A percentile compares a stretch with the other conserved stretches of the same genome.
Conservation (phyloP, 495 filamentous ascomycete species). For the Neurospora africana region DNA sequence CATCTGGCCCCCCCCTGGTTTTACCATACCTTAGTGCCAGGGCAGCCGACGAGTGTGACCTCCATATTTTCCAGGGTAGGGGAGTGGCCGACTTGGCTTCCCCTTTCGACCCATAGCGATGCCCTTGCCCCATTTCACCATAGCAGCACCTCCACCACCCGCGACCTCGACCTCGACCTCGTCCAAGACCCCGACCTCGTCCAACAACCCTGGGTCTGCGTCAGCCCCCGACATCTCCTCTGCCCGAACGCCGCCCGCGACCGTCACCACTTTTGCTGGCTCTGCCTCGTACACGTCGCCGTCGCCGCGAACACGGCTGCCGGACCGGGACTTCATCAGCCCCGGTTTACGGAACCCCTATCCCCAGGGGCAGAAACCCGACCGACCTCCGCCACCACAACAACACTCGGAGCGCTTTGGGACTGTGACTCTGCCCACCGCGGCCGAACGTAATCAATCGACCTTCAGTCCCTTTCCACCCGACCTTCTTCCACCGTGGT, state of each 20-base stretch:
- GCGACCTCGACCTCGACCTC: conserved; percentile 12
- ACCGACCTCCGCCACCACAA: conserved; percentile 1
- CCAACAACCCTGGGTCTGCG: neutral
- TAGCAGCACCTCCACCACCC: neutral
- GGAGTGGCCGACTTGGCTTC: neutral
- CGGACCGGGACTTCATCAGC: conserved; percentile 4
- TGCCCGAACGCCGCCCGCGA: conserved; percentile 7
- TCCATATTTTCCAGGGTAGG: neutral
- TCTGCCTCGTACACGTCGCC: conserved; percentile 8
- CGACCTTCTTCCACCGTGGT: conserved; percentile 21
- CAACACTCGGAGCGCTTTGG: conserved; percentile 5
- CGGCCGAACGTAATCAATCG: neutral
- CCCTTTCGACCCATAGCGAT: conserved; percentile 9
- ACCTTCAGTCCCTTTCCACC: conserved; percentile 10
- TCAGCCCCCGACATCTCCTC: conserved; percentile 1
- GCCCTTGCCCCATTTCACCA: conserved; percentile 20
- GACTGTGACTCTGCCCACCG: neutral
- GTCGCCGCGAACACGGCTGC: conserved; percentile 9
- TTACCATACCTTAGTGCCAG: neutral
- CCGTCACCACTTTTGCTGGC: conserved; percentile 1
- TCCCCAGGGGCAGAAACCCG: conserved; percentile 2
- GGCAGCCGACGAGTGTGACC: neutral
- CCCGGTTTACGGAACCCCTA: conserved; percentile 3
- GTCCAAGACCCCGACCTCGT: neutral
- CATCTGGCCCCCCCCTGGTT: neutral